Base-by-base conservation (phyloP, 2,329 filamentous ascomycete species). In the Periconia sp. region DNA sequence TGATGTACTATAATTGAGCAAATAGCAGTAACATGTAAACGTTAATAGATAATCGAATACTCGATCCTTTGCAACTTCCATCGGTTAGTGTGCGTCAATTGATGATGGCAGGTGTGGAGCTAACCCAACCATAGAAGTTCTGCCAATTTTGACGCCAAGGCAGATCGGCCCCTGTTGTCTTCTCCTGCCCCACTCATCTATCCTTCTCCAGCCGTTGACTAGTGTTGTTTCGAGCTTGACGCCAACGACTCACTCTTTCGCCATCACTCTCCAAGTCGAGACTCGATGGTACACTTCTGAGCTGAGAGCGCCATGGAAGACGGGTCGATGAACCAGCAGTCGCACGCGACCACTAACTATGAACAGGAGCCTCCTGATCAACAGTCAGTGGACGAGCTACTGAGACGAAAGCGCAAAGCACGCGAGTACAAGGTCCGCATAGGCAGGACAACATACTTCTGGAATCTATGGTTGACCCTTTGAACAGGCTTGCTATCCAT, bases 361-460 rank as follows among this genome's bases (percentile, higher is more conserved):
- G 42, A 45, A 13, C 66, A 65, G 27, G 69, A 73, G 43, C 61
- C 70, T 51, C 76, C 76, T 43, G 75, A 75, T 49, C 74, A 77
- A 68, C 73, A 48, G 77, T 80, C 50, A 78, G 23, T 81, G 52
- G 77, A 81, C 65, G 77, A 80, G 59, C 79, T 80, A 40, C 60
- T 81, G 61, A 71, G 77, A 19, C 71, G 77, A 61, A 81, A 81
- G 68, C 70, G 79, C 44, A 81, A 81, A 60, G 78, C 78, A 44
- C 69, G 79, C 30, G 78, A 81, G 67, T 79, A 81, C 70, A 81
- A 81, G 70, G 72, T 72, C 63, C 54, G 69, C 30, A 18, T 8
- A n/a, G 30, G 41, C 42, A 43, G n/a, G 43, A 33, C 41, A n/a
- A 19, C 8, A 27, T 8, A 15, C 19, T 37, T 37, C n/a, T 8